Evolutionary conservation across 106 monocot genomes (phyloP).

Genomic region (Acanthochlamys bracteata): DNA sequence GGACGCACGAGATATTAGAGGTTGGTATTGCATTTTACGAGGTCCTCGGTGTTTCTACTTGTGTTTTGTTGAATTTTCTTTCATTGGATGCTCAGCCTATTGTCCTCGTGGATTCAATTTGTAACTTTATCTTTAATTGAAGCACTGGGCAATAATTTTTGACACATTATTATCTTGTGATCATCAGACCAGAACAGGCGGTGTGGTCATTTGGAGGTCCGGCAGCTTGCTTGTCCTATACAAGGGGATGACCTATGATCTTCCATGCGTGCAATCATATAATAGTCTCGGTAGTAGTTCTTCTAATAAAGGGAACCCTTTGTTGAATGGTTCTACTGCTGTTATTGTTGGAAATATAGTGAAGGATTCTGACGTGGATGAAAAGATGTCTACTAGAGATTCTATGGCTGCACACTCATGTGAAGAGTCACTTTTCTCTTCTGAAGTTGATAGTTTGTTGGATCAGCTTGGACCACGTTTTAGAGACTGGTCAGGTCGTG

Average conservation of each 20-base stretch:
- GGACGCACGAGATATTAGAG: slow-evolving; percentile 80
- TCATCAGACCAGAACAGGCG: slow-evolving; percentile 70
- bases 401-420: not conserved
- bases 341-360: not conserved
- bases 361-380: slow-evolving; percentile 7
- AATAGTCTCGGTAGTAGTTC: slow-evolving; percentile 16
- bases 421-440: slow-evolving; percentile 13
- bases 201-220: slow-evolving; percentile 98
- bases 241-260: slow-evolving; percentile 74
- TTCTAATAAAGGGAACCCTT: slow-evolving; percentile 1
- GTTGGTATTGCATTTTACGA: slow-evolving; percentile 19
- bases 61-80: not conserved
- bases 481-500: slow-evolving; percentile 74
- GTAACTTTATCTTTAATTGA: no score
- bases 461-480: slow-evolving; percentile 81
- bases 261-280: slow-evolving; percentile 66
- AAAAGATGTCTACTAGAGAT: slow-evolving; percentile 8
- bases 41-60: not conserved
- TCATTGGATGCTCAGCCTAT: not conserved
- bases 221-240: slow-evolving; percentile 81
- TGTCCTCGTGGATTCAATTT: not conserved
- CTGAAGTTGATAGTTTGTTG: slow-evolving; percentile 54
- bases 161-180: not conserved
- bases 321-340: slow-evolving; percentile 1
- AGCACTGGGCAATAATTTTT: no score